phyloP scores from a whole-genome alignment of 2,329 filamentous ascomycete species.

The Neopestalotiopsis clavispora region DNA sequence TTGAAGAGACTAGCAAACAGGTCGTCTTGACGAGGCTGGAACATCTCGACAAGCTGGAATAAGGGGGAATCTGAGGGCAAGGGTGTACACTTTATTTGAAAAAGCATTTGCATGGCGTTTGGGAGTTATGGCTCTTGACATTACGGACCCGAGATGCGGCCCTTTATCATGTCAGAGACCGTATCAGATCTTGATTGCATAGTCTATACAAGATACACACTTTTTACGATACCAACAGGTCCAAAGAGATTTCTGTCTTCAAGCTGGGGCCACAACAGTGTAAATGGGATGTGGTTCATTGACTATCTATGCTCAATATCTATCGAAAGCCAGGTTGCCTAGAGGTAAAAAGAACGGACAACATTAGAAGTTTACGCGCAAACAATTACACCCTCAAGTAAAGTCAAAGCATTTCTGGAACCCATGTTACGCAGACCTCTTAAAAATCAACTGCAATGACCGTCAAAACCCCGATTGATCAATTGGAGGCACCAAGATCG shows the following conservation, averaged over 20 bases:
- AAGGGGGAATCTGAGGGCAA: background rate
- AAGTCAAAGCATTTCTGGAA: background rate
- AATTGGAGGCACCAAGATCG: background rate
- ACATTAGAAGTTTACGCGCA: background rate
- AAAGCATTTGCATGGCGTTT: conserved; percentile 16
- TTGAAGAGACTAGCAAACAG: conserved; percentile 98
- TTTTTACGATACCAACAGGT: background rate
- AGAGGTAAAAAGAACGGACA: background rate
- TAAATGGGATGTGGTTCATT: background rate
- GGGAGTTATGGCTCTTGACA: conserved; percentile 3
- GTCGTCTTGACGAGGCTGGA: conserved; percentile 93
- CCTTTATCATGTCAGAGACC: background rate
- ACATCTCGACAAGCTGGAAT: conserved; percentile 96
- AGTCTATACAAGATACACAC: background rate
- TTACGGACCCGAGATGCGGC: background rate
- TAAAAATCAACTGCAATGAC: background rate
- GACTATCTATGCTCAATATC: background rate
- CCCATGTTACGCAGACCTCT: background rate
- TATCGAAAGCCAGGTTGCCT: background rate
- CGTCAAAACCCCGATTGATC: background rate
- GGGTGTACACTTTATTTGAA: background rate
- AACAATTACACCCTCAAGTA: background rate
- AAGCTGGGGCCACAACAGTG: background rate
- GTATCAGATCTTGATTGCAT: background rate
- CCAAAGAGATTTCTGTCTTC: background rate